These are phyloP conservation scores for Chaetomidium leptoderma DNA, from an alignment of 495 filamentous ascomycete genomes.

Conservation along the genomic window DNA sequence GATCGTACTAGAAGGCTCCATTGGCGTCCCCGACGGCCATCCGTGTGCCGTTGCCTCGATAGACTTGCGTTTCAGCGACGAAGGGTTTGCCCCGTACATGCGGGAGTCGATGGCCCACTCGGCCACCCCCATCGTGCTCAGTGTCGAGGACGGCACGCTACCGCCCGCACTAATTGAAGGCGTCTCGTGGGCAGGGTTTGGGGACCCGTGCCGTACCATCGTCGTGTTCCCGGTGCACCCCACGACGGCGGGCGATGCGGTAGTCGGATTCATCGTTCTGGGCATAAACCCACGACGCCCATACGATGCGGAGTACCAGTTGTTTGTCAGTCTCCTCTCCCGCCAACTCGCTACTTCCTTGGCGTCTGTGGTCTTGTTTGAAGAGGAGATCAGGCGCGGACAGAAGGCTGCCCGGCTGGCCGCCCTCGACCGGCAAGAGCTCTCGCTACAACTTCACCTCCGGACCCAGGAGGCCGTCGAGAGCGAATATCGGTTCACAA, in stretches of 20 bases:
- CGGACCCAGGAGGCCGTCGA: conserved; percentile 65
- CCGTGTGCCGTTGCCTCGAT: conserved; percentile 48
- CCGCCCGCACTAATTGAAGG: conserved; percentile 55
- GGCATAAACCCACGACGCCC: conserved; percentile 64
- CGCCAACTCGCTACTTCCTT: conserved; percentile 66
- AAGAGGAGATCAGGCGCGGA: conserved; percentile 67
- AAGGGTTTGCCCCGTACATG: conserved; percentile 63
- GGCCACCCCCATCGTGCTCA: conserved; percentile 54
- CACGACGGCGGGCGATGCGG: conserved; percentile 56
- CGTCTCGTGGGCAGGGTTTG: conserved; percentile 60
- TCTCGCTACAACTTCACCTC: conserved; percentile 61
- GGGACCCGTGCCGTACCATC: conserved; percentile 57
- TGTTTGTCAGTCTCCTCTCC: conserved; percentile 65
- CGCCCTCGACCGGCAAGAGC: conserved; percentile 59
- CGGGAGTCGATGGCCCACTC: conserved; percentile 59
- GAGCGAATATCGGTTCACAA: conserved; percentile 66
- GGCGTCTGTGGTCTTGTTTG: conserved; percentile 67
- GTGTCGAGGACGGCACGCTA: conserved; percentile 53
- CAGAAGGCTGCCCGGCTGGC: conserved; percentile 62
- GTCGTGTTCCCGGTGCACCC: conserved; percentile 68
- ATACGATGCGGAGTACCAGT: conserved; percentile 64
- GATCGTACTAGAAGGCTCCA: conserved; percentile 55
- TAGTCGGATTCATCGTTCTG: conserved; percentile 64
- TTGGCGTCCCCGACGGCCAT: conserved; percentile 61
- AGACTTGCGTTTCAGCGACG: conserved; percentile 56